Percentiles rank a stretch among this genome's conserved stretches.
phyloP scores from a whole-genome alignment of 2,329 filamentous ascomycete species.

The Ophiostoma ulmi region DNA sequence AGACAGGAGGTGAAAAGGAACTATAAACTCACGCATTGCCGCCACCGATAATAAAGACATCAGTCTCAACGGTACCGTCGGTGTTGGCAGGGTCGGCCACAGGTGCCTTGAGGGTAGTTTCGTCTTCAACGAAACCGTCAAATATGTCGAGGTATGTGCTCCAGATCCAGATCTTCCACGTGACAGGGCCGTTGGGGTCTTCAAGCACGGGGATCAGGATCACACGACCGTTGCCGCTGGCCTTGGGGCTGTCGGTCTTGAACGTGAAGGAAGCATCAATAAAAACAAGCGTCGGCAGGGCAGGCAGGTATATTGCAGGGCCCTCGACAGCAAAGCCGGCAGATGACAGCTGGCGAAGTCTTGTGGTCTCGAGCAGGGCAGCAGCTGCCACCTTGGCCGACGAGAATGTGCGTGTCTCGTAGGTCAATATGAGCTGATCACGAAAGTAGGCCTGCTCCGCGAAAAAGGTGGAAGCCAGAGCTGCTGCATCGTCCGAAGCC shows the following conservation, averaged over 20 bases:
- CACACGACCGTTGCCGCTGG: neutral
- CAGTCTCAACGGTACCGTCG: neutral
- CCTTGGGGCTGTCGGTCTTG: slow-evolving; percentile 2
- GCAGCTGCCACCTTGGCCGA: neutral
- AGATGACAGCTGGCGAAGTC: neutral
- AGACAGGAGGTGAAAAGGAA: neutral
- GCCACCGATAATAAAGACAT: neutral
- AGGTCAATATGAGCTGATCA: neutral
- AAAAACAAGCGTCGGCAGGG: neutral
- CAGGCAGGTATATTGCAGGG: neutral
- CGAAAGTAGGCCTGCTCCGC: neutral
- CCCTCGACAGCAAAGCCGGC: neutral
- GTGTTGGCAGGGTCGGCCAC: neutral
- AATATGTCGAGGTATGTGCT: neutral
- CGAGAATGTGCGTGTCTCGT: slow-evolving; percentile 1
- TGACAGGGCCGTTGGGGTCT: neutral
- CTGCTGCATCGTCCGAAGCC: neutral
- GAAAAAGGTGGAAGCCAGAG: neutral
- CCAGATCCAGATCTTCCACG: slow-evolving; percentile 5
- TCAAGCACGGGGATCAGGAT: neutral
- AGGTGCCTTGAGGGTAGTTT: neutral
- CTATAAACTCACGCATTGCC: neutral
- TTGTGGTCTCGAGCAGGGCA: neutral
- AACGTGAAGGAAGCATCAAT: neutral
- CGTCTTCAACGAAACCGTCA: neutral